phyloP scores from a whole-genome alignment of 2,329 filamentous ascomycete genomes.

The Exophiala bonariae region DNA sequence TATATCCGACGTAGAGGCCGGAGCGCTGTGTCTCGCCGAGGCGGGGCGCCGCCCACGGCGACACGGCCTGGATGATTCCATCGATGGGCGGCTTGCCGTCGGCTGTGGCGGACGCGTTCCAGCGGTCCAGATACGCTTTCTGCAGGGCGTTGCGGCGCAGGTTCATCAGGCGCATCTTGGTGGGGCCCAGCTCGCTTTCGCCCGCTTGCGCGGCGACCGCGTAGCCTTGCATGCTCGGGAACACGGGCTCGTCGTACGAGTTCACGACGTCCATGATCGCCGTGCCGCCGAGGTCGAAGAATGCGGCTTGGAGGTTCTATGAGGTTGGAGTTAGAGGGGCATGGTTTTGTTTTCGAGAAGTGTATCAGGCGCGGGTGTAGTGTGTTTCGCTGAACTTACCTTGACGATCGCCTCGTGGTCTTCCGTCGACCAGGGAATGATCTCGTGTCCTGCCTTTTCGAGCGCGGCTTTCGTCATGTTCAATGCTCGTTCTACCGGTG shows the following conservation, averaged over 20 bases:
- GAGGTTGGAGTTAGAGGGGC: background rate
- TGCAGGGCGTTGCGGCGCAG: constrained; percentile 32
- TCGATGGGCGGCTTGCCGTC: constrained; percentile 35
- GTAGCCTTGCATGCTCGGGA: constrained; percentile 27
- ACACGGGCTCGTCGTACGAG: constrained; percentile 31
- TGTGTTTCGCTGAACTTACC: constrained; percentile 2
- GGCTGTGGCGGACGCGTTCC: constrained; percentile 32
- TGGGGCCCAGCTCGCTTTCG: constrained; percentile 30
- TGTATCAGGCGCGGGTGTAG: too few relatives aligned
- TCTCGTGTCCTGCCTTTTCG: constrained; percentile 38
- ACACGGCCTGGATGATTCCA: constrained; percentile 34
- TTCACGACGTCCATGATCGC: constrained; percentile 28
- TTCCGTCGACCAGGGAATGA: constrained; percentile 34
- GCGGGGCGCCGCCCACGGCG: constrained; percentile 38
- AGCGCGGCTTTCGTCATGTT: constrained; percentile 34
- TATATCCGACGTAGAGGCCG: constrained; percentile 30
- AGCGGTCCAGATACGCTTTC: constrained; percentile 38
- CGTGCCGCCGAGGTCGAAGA: constrained; percentile 30
- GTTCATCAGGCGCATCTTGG: constrained; percentile 32
- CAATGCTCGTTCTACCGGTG: constrained; percentile 39
- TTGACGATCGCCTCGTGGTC: constrained; percentile 34
- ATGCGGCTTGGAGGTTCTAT: constrained; percentile 32
- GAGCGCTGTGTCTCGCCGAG: constrained; percentile 29
- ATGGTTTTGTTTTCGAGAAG: too few relatives aligned
- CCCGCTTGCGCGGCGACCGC: constrained; percentile 23